Evolutionary conservation across 2,329 filamentous ascomycete species (phyloP).

Genomic region (Mariannaea sp.): DNA sequence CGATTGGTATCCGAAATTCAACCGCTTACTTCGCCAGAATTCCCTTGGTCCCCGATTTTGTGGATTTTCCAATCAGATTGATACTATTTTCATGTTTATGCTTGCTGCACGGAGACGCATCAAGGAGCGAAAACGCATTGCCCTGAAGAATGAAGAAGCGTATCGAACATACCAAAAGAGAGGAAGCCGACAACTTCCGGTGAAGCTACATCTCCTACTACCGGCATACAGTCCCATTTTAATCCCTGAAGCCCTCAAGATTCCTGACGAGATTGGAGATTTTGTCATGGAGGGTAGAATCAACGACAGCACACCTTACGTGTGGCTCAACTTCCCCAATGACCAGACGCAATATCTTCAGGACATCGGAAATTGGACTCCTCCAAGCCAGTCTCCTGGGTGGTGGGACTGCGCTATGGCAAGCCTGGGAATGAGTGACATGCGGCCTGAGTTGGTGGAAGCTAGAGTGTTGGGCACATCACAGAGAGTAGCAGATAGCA

Average conservation of each 20-base stretch:
- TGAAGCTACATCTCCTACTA: conserved; percentile 45
- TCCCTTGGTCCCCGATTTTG: conserved; percentile 44
- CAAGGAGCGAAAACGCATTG: conserved; percentile 31
- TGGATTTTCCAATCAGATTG: conserved; percentile 48
- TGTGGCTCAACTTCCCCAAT: conserved; percentile 45
- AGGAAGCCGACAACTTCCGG: conserved; percentile 29
- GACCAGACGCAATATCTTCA: conserved; percentile 40
- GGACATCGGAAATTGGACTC: conserved; percentile 42
- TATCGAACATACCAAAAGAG: too few species aligned
- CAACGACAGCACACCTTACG: conserved; percentile 45
- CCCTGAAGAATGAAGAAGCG: too few species aligned
- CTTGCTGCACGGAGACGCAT: conserved; percentile 39
- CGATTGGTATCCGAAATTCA: conserved; percentile 49
- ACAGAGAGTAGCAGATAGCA: too few species aligned
- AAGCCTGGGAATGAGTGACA: conserved; percentile 36
- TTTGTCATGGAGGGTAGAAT: conserved; percentile 47
- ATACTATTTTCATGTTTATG: conserved; percentile 48
- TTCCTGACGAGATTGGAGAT: conserved; percentile 45
- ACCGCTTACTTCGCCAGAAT: conserved; percentile 42
- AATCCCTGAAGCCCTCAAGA: conserved; percentile 43
- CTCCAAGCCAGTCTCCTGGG: conserved; percentile 34
- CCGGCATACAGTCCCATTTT: conserved; percentile 47
- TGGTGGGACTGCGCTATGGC: conserved; percentile 37
- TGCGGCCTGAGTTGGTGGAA: conserved; percentile 24
- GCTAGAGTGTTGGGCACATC: conserved; percentile 35